A percentile compares a stretch with the other conserved stretches of the same genome.
These are phyloP conservation scores for Helianthus annuus DNA, from an alignment of 129 eudicot species.

Conservation along the genomic window HanXRQr2.0-SUNRISE NC_035437.2:115934274-115934773, in stretches of 20 bases:
- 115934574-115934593: conserved; percentile 75
- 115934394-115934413: conserved; percentile 42
- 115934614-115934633: background rate
- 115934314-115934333: conserved; percentile 61
- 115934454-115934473: conserved; percentile 51
- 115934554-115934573: conserved; percentile 60
- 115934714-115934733: conserved; percentile 45
- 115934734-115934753: conserved; percentile 81
- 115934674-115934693: conserved; percentile 40
- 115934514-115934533: conserved; percentile 57
- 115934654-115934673: background rate
- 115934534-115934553: conserved; percentile 66
- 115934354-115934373: conserved; percentile 64
- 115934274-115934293: conserved; percentile 66
- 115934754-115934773: conserved; percentile 64
- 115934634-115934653: background rate
- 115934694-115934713: conserved; percentile 62
- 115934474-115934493: conserved; percentile 48
- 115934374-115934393: conserved; percentile 11
- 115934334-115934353: conserved; percentile 80
- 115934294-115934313: conserved; percentile 58
- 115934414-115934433: conserved; percentile 82
- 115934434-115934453: conserved; percentile 65
- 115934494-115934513: conserved; percentile 44
- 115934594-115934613: conserved; percentile 37